Evolutionary conservation across 2,329 filamentous ascomycete genomes (phyloP), one percentile per base, ranked within the genome.

Genomic region (Colletotrichum tanaceti): DNA sequence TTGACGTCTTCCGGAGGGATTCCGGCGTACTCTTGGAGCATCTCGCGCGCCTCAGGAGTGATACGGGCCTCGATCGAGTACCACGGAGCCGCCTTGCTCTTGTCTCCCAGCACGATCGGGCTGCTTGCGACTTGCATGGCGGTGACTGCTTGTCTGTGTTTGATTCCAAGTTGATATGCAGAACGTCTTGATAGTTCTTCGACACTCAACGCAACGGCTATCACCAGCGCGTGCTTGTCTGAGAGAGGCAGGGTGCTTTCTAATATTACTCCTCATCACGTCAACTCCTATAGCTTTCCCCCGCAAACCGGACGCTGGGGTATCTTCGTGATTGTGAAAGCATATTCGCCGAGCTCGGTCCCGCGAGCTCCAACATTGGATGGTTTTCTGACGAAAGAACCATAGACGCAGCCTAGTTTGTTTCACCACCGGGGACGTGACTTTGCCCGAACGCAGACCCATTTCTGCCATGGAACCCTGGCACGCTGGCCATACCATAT

Each of bases 61-160:
- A 71, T 38, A 1, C 60, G 54, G 20, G 18, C 28, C 16, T 69
- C 55, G 22, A 49, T n/a, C 43, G 57, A 39, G 47, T 71, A 71
- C 68, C 68, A 71, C 18, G 67, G 67, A 3, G 64, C 67, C 41
- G 64, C 44, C 32, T 67, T 70, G 47, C 28, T 63, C n/a, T n/a
- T 67, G 22, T 66, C 63, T 10, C 67, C 67, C 7, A 60, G 7
- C 20, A 55, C 43, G 35, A 68, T 58, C 5, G 20, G 35, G 13
- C 49, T 50, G 38, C 43, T 50, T 41, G 53, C 35, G 20, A 58
- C 62, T 49, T 68, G 65, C 65, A 68, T 68, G 20, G n/a, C 55
- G 41, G 20, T 22, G 32, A 3, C 4, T 10, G 10, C 11, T 59
- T 18, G 13, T 24, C 13, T 14, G 24, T 9, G 1, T 11, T n/a